Conservation (phyloP, 139 green algal genomes). For the Chlamydomonas sp. region DNA sequence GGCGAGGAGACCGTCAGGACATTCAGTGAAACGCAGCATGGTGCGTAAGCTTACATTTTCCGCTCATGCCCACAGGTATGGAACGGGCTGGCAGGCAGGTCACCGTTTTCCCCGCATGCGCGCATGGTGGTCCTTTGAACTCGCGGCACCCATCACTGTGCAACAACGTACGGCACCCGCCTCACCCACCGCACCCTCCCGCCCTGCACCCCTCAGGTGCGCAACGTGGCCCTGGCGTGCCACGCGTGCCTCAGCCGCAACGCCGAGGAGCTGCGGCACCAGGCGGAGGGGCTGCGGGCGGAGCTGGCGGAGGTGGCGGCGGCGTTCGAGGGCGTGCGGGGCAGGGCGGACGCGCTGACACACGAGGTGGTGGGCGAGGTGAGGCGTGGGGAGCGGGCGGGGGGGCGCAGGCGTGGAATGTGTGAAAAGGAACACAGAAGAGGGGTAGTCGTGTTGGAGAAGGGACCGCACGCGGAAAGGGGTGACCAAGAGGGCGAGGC, state of each 20-base stretch:
- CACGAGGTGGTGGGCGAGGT: constrained; percentile 73
- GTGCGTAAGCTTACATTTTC: too few relatives aligned
- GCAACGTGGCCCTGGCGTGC: constrained; percentile 63
- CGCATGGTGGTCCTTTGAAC: too few relatives aligned
- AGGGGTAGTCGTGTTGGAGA: too few relatives aligned
- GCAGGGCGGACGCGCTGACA: constrained; percentile 51
- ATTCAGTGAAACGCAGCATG: not conserved
- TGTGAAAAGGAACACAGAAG: not conserved
- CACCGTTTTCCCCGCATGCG: too few relatives aligned
- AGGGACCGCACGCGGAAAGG: too few relatives aligned
- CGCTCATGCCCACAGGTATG: too few relatives aligned
- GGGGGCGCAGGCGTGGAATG: not conserved
- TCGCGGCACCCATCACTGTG: too few relatives aligned
- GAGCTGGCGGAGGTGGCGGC: constrained; percentile 57
- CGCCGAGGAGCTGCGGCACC: constrained; percentile 52
- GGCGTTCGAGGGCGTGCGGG: constrained; percentile 63
- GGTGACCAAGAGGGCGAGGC: too few relatives aligned
- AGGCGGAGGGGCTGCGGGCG: constrained; percentile 47
- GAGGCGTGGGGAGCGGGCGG: not conserved
- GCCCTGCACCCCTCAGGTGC: constrained; percentile 58
- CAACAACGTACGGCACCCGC: too few relatives aligned
- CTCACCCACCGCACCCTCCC: too few relatives aligned
- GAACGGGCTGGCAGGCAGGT: too few relatives aligned
- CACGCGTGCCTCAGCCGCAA: constrained; percentile 57
- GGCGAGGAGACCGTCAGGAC: not conserved